Evolutionary conservation across 495 filamentous ascomycete genomes (phyloP).

Genomic region (Aspergillus ellipticus): DNA sequence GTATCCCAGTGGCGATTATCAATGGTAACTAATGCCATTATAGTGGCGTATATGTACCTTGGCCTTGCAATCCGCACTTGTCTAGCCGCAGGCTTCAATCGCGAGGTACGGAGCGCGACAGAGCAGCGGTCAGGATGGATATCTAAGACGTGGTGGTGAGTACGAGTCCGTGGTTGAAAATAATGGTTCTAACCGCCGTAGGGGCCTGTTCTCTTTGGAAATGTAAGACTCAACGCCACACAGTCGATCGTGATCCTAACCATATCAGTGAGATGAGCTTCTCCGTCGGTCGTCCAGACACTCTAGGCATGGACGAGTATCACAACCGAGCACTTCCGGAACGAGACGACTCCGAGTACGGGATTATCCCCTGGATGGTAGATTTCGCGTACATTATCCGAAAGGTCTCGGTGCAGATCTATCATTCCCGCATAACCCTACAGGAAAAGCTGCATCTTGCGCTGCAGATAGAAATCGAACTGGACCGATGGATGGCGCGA

Average conservation of each 20-base stretch:
- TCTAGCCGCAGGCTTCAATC: constrained; percentile 39
- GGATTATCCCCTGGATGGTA: constrained; percentile 43
- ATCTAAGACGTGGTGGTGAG: constrained; percentile 44
- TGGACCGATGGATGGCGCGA: constrained; percentile 34
- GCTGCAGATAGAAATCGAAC: constrained; percentile 35
- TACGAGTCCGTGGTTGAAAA: background rate
- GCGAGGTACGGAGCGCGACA: constrained; percentile 31
- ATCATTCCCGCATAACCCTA: constrained; percentile 36
- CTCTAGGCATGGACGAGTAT: constrained; percentile 42
- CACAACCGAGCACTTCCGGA: constrained; percentile 38
- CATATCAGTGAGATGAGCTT: constrained; percentile 38
- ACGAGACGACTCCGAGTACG: constrained; percentile 36
- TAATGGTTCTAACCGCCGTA: constrained; percentile 8
- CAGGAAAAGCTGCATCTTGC: constrained; percentile 37
- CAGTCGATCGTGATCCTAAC: background rate
- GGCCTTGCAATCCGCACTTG: constrained; percentile 40
- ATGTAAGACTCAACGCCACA: constrained; percentile 22
- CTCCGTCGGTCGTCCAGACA: constrained; percentile 39
- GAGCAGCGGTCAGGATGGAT: constrained; percentile 38
- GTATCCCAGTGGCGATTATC: background rate
- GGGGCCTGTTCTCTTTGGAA: constrained; percentile 41
- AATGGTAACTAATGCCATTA: constrained; percentile 1
- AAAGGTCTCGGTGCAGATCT: constrained; percentile 40
- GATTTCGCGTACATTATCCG: constrained; percentile 40
- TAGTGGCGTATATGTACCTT: constrained; percentile 46